Evolutionary conservation across 139 green algal species (phyloP), one percentile per base, ranked within the genome.

Genomic region (Chlamydomonas schloesseri): DNA sequence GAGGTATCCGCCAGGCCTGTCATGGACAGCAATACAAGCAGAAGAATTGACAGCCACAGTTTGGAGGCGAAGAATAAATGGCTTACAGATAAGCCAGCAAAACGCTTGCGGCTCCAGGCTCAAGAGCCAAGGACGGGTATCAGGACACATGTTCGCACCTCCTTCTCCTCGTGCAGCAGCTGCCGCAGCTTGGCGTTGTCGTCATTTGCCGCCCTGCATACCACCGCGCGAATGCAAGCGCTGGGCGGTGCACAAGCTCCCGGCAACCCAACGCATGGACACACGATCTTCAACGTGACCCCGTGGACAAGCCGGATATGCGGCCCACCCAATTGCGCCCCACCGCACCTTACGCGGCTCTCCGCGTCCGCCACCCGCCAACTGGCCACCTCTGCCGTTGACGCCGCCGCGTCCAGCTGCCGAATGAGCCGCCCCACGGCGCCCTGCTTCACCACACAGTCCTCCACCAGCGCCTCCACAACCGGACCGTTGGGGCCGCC

Each of bases 91-190:
- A n/a, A n/a, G n/a, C n/a, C n/a, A n/a, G n/a, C n/a, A n/a, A n/a
- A n/a, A n/a, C n/a, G n/a, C n/a, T n/a, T n/a, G n/a, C n/a, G n/a
- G n/a, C n/a, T n/a, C n/a, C n/a, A n/a, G n/a, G n/a, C n/a, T n/a
- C n/a, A n/a, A n/a, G n/a, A n/a, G n/a, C n/a, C n/a, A n/a, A n/a
- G n/a, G n/a, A n/a, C n/a, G n/a, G n/a, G n/a, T n/a, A n/a, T n/a
- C n/a, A n/a, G n/a, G n/a, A n/a, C n/a, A n/a, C n/a, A 50, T 13
- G 42, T 8, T n/a, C 68, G 55, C 74, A 85, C 79, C 64, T 91
- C 75, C 71, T 91, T 92, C 76, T 95, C 92, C 37, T 94, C 92
- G 29, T 94, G 92, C 37, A 95, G 83, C 71, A 95, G 80, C 71
- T 91, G 71, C 74, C 88, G 85, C 62, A 94, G 75, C 34, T 90